These are phyloP conservation scores for Trametes hirsuta DNA, from an alignment of 1,284 basidiomycete genomes.

Conservation along the genomic window DNA sequence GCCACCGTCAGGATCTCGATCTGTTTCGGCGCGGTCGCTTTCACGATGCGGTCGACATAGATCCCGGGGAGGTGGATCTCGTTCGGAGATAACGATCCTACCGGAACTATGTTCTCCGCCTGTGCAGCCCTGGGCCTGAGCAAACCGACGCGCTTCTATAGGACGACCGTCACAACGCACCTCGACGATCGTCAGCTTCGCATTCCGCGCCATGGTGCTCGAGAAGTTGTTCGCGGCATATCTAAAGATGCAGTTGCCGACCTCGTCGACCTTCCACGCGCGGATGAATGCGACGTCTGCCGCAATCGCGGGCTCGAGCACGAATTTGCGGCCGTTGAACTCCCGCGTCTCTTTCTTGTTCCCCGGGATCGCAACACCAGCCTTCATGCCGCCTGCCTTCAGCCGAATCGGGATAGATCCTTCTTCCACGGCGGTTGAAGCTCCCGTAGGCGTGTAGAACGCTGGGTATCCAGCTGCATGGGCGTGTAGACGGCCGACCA, in stretches of 20 bases:
- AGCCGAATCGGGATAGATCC: conserved; percentile 79
- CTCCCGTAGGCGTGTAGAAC: conserved; percentile 95
- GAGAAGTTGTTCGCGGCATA: conserved; percentile 92
- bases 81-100: conserved; percentile 84
- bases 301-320: conserved; percentile 86
- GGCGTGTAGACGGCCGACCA: conserved; percentile 90
- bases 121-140: conserved; percentile 30
- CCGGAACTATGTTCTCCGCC: conserved; percentile 92
- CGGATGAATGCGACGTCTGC: conserved; percentile 90
- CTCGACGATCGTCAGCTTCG: conserved; percentile 91
- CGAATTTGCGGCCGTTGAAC: conserved; percentile 83
- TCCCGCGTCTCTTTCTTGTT: conserved; percentile 80
- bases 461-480: conserved; percentile 96
- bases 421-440: conserved; percentile 84
- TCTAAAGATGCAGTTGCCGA: conserved; percentile 86
- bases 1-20: conserved; percentile 82
- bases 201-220: conserved; percentile 86
- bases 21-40: conserved; percentile 76
- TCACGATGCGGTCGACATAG: conserved; percentile 88
- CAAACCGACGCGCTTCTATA: background rate
- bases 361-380: conserved; percentile 71
- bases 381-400: conserved; percentile 65
- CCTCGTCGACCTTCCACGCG: conserved; percentile 96
- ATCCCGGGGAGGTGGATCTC: conserved; percentile 86
- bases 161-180: conserved; percentile 38